Percentiles rank a stretch among this genome's conserved stretches.
Evolutionary conservation across 2,329 filamentous ascomycete genomes (phyloP).

Genomic region (Aspergillus sp.): DNA sequence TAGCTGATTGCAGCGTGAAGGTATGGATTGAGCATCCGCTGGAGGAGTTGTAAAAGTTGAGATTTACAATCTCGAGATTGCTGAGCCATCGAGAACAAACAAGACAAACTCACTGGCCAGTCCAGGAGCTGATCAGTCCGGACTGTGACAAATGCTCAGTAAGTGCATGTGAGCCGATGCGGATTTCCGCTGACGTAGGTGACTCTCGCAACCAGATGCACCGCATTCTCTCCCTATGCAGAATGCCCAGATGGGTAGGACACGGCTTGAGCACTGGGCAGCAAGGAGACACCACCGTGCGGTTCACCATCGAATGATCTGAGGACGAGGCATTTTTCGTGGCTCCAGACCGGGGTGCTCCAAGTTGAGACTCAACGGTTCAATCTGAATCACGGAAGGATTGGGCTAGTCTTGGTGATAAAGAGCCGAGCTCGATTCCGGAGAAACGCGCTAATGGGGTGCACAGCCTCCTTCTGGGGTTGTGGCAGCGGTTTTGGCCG

Average conservation of each 20-base stretch:
- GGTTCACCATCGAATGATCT: neutral
- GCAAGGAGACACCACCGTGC: neutral
- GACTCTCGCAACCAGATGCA: neutral
- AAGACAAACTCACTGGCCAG: neutral
- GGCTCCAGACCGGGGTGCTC: neutral
- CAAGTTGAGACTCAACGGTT: slow-evolving; percentile 1
- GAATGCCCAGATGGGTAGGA: slow-evolving; percentile 4
- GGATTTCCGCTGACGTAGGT: neutral
- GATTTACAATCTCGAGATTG: neutral
- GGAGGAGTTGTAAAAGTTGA: neutral
- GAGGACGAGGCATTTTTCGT: slow-evolving; percentile 1
- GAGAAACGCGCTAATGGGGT: neutral
- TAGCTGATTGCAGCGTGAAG: neutral
- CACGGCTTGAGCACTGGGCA: slow-evolving; percentile 6
- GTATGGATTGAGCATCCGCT: neutral
- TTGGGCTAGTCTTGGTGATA: neutral
- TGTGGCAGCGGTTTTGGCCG: neutral
- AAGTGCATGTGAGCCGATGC: neutral
- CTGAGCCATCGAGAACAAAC: neutral
- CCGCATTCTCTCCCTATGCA: neutral
- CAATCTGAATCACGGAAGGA: neutral
- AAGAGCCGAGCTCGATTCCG: neutral
- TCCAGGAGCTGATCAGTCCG: neutral
- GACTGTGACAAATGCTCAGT: neutral
- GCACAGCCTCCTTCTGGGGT: slow-evolving; percentile 14